Conservation (phyloP, 441 rosid species). For the Lepidium campestre region DNA sequence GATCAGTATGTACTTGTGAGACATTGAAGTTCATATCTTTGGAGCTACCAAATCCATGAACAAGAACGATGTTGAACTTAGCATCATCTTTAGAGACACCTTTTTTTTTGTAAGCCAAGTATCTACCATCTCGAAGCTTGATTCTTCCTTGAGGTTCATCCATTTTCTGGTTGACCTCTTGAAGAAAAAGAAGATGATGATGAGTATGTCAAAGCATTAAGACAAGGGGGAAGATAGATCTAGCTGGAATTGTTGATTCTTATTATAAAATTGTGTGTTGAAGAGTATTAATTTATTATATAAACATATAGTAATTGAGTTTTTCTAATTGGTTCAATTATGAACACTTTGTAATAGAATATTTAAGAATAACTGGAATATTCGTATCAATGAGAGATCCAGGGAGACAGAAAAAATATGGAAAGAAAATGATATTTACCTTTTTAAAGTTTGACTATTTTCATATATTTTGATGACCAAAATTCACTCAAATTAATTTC, state of each 20-base stretch:
- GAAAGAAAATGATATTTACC: too few species aligned
- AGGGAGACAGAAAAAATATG: neutral
- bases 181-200: neutral
- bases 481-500: too few species aligned
- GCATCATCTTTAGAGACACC: constrained; percentile 38
- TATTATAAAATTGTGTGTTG: neutral
- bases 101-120: constrained; percentile 40
- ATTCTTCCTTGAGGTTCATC: constrained; percentile 26
- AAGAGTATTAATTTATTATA: neutral
- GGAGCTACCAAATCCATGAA: constrained; percentile 55
- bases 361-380: constrained; percentile 9
- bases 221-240: neutral
- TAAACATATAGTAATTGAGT: neutral
- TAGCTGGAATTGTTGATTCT: constrained; percentile 23
- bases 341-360: neutral
- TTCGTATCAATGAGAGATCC: neutral
- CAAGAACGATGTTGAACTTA: constrained; percentile 35
- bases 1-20: constrained; percentile 33
- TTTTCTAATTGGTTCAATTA: constrained; percentile 12
- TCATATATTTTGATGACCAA: too few species aligned
- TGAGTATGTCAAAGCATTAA: constrained; percentile 10
- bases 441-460: too few species aligned
- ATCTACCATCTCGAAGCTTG: constrained; percentile 41
- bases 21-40: constrained; percentile 43
- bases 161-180: constrained; percentile 20